These are phyloP conservation scores for Lentinus tigrinus DNA, from an alignment of 768 basidiomycete species.

Conservation along the genomic window DNA sequence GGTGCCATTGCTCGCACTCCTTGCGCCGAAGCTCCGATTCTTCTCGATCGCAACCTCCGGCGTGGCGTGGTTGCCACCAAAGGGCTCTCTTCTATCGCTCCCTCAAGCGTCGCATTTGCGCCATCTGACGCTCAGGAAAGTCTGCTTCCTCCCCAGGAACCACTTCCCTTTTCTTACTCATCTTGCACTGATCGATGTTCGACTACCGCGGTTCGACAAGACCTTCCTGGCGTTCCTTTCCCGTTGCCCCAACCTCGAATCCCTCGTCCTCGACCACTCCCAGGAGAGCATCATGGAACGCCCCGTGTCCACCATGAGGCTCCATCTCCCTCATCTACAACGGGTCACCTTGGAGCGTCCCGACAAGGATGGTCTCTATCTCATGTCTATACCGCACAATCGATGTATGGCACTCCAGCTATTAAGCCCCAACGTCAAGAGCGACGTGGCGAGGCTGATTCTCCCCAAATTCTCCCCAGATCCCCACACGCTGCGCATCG, in stretches of 20 bases:
- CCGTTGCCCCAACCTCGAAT: neutral
- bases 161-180: neutral
- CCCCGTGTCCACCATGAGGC: neutral
- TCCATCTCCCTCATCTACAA: neutral
- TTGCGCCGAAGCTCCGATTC: neutral
- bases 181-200: neutral
- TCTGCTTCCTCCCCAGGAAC: neutral
- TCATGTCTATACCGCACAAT: neutral
- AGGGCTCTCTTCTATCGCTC: neutral
- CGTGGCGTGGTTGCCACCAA: neutral
- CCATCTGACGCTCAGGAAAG: neutral
- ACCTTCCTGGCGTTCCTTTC: neutral
- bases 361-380: neutral
- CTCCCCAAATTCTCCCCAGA: neutral
- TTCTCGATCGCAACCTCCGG: neutral
- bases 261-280: neutral
- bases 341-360: neutral
- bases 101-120: neutral
- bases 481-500: neutral
- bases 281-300: neutral
- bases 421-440: neutral
- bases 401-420: neutral
- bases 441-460: neutral
- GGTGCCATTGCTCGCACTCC: neutral
- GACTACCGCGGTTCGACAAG: neutral